phyloP scores from a whole-genome alignment of 2,329 filamentous ascomycete genomes.

The Laburnicola sp. region DNA sequence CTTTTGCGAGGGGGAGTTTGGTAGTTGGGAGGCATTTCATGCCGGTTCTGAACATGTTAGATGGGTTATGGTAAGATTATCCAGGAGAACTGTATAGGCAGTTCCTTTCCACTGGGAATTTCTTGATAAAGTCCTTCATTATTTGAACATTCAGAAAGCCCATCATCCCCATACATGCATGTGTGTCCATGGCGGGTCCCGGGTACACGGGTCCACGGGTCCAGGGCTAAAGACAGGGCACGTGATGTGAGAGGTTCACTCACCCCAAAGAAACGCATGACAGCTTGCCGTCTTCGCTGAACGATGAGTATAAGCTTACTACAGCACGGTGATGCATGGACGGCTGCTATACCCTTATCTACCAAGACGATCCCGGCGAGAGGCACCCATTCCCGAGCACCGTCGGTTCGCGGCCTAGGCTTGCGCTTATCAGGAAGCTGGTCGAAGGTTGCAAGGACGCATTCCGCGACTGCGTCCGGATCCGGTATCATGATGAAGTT shows the following conservation, averaged over 20 bases:
- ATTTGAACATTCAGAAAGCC: no score
- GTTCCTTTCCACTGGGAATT: no score
- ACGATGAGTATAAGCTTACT: conserved; percentile 36
- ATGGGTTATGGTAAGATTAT: no score
- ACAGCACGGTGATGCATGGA: conserved; percentile 37
- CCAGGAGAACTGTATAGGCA: no score
- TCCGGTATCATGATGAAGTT: conserved; percentile 21
- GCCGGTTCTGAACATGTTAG: conserved; percentile 66
- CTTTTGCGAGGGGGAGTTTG: conserved; percentile 69
- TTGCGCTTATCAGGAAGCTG: conserved; percentile 78
- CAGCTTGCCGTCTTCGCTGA: conserved; percentile 50
- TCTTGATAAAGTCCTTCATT: no score
- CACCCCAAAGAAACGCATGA: conserved; percentile 60
- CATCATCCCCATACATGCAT: no score
- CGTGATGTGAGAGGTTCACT: no score
- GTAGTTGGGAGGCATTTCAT: conserved; percentile 89
- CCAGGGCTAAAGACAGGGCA: no score
- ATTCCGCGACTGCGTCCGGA: conserved; percentile 50
- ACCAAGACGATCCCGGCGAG: conserved; percentile 82
- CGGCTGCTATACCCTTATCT: conserved; percentile 51
- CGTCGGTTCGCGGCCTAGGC: conserved; percentile 69
- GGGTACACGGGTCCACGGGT: no score
- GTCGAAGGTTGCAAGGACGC: conserved; percentile 72
- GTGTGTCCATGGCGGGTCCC: no score
- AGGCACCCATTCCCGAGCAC: conserved; percentile 85